phyloP scores from a whole-genome alignment of 164 flowering plant species.

The Cinnamomum micranthum region DNA sequence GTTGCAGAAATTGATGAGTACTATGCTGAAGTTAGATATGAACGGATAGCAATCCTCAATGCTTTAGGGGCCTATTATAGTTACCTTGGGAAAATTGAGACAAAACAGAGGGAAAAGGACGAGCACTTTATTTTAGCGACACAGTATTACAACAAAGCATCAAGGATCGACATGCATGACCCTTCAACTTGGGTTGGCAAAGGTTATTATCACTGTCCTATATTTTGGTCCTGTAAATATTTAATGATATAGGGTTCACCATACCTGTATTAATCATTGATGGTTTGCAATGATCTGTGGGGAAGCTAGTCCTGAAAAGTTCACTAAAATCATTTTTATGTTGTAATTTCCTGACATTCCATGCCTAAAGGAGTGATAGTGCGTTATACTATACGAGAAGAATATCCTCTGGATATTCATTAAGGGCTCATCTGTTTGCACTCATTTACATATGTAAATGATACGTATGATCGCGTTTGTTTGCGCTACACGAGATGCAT shows the following conservation, averaged over 20 bases:
- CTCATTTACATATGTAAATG: too few species aligned
- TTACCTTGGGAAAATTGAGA: constrained; percentile 90
- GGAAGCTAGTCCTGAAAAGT: neutral
- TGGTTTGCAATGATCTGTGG: neutral
- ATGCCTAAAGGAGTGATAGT: too few species aligned
- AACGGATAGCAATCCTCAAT: constrained; percentile 90
- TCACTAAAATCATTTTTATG: neutral
- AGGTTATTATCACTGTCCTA: constrained; percentile 39
- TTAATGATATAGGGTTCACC: neutral
- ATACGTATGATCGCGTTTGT: too few species aligned
- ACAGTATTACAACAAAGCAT: constrained; percentile 84
- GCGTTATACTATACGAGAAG: too few species aligned
- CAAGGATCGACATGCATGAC: constrained; percentile 93
- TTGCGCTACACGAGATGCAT: too few species aligned
- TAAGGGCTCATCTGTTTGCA: too few species aligned
- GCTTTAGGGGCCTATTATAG: constrained; percentile 93
- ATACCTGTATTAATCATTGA: neutral
- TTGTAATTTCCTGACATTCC: too few species aligned
- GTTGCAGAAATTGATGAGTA: constrained; percentile 93
- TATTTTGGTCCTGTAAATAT: neutral
- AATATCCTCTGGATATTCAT: too few species aligned
- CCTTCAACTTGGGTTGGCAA: constrained; percentile 99
- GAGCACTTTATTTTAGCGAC: constrained; percentile 82
- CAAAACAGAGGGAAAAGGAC: constrained; percentile 82
- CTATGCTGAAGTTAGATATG: constrained; percentile 88